Base-by-base conservation (phyloP, 2,329 filamentous ascomycete species). In the Aspergillus fijiensis region DNA sequence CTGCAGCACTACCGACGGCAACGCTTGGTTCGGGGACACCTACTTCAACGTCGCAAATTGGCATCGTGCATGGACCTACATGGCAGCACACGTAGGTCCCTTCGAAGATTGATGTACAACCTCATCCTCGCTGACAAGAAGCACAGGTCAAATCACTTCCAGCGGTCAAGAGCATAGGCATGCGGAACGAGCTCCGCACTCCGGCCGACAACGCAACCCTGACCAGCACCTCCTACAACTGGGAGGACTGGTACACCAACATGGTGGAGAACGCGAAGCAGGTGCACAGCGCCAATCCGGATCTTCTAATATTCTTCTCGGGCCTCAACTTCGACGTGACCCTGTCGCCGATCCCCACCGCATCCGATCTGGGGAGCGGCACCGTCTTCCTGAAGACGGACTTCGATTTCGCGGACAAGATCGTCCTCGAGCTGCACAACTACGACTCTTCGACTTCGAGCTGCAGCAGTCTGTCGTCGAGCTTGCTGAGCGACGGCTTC, bases 1-100 rank as follows among this genome's bases (percentile, higher is more conserved):
- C 69, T 87, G 85, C 65, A 78, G 75, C 9, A 75, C 72, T 0
- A 74, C 69, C 0, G 85, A 87, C 55, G 84, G 83, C 3, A 87
- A 87, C 68, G 74, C 79, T 25, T 87, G 84, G 84, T 87, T 85
- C 74, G 84, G 85, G 11, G 86, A 89, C 67, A 79, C 72, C 0
- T 80, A 86, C 66, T 89, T 87, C 63, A 72, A 83, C 59, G 77
- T 82, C 0, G 72, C 76, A 1, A 87, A 87, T 47, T 89, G 87
- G 87, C 77, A 81, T 5, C 78, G 87, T 9, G 87, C 86, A 0
- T 75, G 85, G 23, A 71, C 74, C 0, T 89, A 83, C 67, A 88
- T 89, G 83, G 82, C 85, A 0, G 70, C 79, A 2, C 85, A 87
- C 63, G 83, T 84, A 75, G 66, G 78, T 73, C 14, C 4, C 10